phyloP scores from a whole-genome alignment of 176 grass and related monocot genomes.

The Ensete ventricosum region DNA sequence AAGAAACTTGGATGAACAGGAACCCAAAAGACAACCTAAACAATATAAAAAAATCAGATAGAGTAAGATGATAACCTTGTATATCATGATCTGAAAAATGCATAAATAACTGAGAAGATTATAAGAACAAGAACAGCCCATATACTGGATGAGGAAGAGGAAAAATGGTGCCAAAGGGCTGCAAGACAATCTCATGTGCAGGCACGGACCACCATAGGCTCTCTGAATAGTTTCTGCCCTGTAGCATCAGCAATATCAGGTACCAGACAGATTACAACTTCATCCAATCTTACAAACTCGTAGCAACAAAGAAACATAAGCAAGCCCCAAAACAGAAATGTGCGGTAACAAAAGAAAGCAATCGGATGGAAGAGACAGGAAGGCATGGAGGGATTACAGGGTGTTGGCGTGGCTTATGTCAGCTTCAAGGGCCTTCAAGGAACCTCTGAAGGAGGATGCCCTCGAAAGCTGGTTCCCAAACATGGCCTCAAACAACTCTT shows the following conservation, averaged over 20 bases:
- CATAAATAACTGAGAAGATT: slow-evolving; percentile 84
- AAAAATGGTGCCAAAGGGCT: slow-evolving; percentile 87
- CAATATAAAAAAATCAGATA: not conserved
- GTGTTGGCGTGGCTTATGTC: slow-evolving; percentile 96
- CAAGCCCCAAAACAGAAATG: not conserved
- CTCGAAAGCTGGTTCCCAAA: slow-evolving; percentile 48
- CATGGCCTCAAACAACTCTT: slow-evolving; percentile 27
- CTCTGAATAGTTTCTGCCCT: slow-evolving; percentile 86
- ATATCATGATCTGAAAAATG: slow-evolving; percentile 84
- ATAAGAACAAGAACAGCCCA: slow-evolving; percentile 86
- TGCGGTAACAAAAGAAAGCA: slow-evolving; percentile 5
- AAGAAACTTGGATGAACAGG: not conserved
- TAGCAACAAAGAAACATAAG: not conserved
- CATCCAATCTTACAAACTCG: not conserved
- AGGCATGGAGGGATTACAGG: slow-evolving; percentile 42
- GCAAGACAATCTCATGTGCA: slow-evolving; percentile 94
- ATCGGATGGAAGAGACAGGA: not conserved
- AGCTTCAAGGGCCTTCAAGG: slow-evolving; percentile 89
- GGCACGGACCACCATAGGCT: slow-evolving; percentile 79
- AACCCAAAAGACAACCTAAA: too few relatives aligned
- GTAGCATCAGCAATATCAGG: not conserved
- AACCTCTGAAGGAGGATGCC: slow-evolving; percentile 62
- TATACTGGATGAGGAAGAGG: slow-evolving; percentile 91
- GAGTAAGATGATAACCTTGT: slow-evolving; percentile 42
- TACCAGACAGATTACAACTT: not conserved